Evolutionary conservation across 2,329 filamentous ascomycete species (phyloP).

Genomic region (Scedosporium boydii): DNA sequence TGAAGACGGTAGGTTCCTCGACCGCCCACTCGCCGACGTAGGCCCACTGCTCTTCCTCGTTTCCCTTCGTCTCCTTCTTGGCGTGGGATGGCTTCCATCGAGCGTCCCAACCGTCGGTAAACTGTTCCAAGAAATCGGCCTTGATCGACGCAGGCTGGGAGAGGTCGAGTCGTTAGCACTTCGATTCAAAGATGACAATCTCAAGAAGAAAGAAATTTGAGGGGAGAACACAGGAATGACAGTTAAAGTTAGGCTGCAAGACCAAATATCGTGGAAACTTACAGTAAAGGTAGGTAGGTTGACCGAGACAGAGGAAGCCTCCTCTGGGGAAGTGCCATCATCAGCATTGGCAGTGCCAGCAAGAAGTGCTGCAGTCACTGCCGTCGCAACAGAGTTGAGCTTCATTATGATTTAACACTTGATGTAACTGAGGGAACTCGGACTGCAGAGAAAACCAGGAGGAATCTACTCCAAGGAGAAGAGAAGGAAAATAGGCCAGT

Average conservation of each 20-base stretch:
- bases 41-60: constrained; percentile 70
- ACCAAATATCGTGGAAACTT: constrained; percentile 30
- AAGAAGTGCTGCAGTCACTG: constrained; percentile 63
- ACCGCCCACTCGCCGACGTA: constrained; percentile 96
- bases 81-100: constrained; percentile 93
- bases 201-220: background rate
- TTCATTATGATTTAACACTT: constrained; percentile 53
- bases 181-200: constrained; percentile 6
- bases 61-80: constrained; percentile 75
- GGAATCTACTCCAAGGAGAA: constrained; percentile 37
- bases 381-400: constrained; percentile 70
- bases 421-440: background rate
- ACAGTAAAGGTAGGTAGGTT: constrained; percentile 82
- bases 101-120: constrained; percentile 89
- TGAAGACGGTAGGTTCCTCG: constrained; percentile 83
- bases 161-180: constrained; percentile 14
- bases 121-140: constrained; percentile 95
- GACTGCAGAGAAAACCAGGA: background rate
- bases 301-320: constrained; percentile 50
- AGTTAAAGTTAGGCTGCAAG: background rate
- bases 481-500: constrained; percentile 11
- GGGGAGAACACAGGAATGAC: background rate
- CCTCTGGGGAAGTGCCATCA: constrained; percentile 48
- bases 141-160: constrained; percentile 74
- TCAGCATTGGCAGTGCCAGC: constrained; percentile 30